These are phyloP conservation scores for Raphanus raphanistrum DNA, from an alignment of 345 rosid species.

Conservation along the genomic window DNA sequence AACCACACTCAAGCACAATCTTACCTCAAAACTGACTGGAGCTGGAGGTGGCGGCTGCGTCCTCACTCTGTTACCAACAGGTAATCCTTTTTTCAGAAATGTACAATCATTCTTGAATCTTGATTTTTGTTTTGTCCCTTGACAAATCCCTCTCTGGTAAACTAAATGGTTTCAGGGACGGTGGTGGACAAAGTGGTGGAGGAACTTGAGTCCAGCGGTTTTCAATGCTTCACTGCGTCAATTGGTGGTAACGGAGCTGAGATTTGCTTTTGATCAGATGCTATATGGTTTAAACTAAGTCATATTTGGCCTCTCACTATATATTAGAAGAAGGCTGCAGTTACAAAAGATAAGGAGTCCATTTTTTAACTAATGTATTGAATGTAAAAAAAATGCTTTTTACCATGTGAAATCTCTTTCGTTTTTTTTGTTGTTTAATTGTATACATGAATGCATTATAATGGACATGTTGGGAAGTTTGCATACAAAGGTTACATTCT, in stretches of 20 bases:
- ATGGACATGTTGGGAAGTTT: not conserved
- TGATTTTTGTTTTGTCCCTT: conserved; percentile 38
- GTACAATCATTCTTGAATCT: not conserved
- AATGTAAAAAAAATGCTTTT: conserved; percentile 27
- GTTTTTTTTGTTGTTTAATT: not conserved
- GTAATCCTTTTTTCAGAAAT: conserved; percentile 55
- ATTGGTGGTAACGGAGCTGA: conserved; percentile 85
- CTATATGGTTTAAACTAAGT: not conserved
- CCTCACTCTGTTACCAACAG: conserved; percentile 73
- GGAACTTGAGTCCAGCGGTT: conserved; percentile 77
- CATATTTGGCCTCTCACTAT: conserved; percentile 21
- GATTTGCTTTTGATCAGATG: conserved; percentile 43
- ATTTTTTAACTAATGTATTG: conserved; percentile 1
- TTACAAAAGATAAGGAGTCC: not conserved
- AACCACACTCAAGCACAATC: conserved; percentile 72
- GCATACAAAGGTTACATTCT: not conserved
- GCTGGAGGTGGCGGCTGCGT: conserved; percentile 98
- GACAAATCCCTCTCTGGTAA: conserved; percentile 28
- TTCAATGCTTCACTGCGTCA: conserved; percentile 73
- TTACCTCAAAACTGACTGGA: conserved; percentile 88
- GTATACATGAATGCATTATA: conserved; percentile 9
- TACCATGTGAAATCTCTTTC: conserved; percentile 4
- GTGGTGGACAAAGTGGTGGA: conserved; percentile 58
- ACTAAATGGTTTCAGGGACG: conserved; percentile 51
- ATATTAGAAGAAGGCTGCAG: conserved; percentile 23